These are phyloP conservation scores for Casuarina cunninghamiana DNA, from an alignment of 306 rosid genomes.

Conservation along the genomic window DNA sequence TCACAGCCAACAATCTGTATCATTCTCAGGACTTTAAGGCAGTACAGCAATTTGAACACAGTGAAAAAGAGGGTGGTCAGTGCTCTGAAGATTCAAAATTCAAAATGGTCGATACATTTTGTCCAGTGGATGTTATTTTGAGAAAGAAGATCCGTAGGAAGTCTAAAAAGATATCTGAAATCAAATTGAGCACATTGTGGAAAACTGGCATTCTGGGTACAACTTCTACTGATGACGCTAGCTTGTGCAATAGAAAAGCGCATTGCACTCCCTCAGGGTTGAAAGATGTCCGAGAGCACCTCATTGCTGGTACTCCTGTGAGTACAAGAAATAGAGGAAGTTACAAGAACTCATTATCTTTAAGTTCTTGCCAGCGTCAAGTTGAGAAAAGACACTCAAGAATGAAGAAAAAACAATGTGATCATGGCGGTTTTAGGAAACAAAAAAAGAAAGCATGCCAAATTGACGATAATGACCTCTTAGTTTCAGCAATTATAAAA, in stretches of 20 bases:
- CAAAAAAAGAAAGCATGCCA: conserved; percentile 60
- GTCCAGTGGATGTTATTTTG: conserved; percentile 41
- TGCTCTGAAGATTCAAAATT: conserved; percentile 35
- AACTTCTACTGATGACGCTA: conserved; percentile 43
- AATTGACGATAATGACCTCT: conserved; percentile 85
- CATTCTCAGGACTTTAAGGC: conserved; percentile 38
- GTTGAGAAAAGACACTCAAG: conserved; percentile 42
- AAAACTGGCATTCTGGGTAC: conserved; percentile 39
- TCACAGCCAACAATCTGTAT: conserved; percentile 38
- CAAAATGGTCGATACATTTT: conserved; percentile 39
- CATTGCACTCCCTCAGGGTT: conserved; percentile 35
- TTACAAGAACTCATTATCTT: conserved; percentile 35
- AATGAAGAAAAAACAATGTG: conserved; percentile 29
- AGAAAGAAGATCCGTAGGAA: conserved; percentile 72
- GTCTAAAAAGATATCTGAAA: conserved; percentile 84
- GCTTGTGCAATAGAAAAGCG: conserved; percentile 36
- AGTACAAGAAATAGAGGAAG: conserved; percentile 40
- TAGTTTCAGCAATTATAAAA: conserved; percentile 83
- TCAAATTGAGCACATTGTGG: conserved; percentile 47
- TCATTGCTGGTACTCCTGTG: conserved; percentile 17
- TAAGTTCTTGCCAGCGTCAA: conserved; percentile 38
- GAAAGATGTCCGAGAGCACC: conserved; percentile 46
- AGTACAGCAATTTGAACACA: conserved; percentile 32
- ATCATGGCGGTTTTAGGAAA: conserved; percentile 32
- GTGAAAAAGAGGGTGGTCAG: conserved; percentile 39